Percentiles rank a stretch among this genome's conserved stretches.
phyloP scores from a whole-genome alignment of 2,329 filamentous ascomycete genomes.

The Ophiocordyceps australis region DNA sequence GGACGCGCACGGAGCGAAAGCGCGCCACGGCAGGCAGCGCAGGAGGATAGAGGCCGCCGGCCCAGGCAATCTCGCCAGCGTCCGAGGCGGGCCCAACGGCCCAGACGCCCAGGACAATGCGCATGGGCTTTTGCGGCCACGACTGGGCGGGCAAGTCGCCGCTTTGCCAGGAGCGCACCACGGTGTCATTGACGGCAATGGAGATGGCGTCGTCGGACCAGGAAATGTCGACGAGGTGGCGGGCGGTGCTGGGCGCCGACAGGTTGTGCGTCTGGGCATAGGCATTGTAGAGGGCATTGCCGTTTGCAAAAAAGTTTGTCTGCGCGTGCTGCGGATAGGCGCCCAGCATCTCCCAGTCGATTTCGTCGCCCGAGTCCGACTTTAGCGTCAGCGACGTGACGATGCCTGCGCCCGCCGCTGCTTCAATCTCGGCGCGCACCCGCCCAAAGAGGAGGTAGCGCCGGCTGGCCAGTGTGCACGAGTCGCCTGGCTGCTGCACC shows the following conservation, averaged over 20 bases:
- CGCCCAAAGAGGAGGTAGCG: conserved; percentile 79
- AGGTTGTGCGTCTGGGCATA: conserved; percentile 31
- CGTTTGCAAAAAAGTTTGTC: conserved; percentile 66
- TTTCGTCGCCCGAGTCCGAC: conserved; percentile 64
- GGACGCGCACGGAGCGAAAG: conserved; percentile 8
- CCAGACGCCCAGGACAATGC: conserved; percentile 43
- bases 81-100: conserved; percentile 27
- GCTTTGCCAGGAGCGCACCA: conserved; percentile 13
- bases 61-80: conserved; percentile 48
- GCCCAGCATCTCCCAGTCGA: conserved; percentile 22
- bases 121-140: conserved; percentile 55
- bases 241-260: conserved; percentile 15
- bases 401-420: conserved; percentile 55
- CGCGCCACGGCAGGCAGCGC: conserved; percentile 13
- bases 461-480: conserved; percentile 44
- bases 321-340: conserved; percentile 39
- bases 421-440: conserved; percentile 50
- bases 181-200: conserved; percentile 37
- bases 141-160: conserved; percentile 26
- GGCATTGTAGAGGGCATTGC: conserved; percentile 30
- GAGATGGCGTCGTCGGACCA: conserved; percentile 41
- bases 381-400: conserved; percentile 63
- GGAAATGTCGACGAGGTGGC: conserved; percentile 50
- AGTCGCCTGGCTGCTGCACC: conserved; percentile 38
- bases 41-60: no score